phyloP scores from a whole-genome alignment of 306 rosid genomes.

The Quercus rubra region DNA sequence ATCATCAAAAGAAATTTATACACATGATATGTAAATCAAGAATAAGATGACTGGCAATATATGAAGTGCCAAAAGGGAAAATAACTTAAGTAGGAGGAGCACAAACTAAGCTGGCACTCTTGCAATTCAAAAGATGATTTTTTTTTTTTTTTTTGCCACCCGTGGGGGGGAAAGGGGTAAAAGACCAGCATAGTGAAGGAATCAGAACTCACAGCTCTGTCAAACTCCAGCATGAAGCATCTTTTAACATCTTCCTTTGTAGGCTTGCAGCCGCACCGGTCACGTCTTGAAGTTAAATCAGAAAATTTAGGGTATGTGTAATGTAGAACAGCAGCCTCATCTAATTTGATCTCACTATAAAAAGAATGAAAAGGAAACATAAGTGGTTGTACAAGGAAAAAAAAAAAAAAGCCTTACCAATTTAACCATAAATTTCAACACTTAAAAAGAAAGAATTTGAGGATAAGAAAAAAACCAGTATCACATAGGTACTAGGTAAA shows the following conservation, averaged over 20 bases:
- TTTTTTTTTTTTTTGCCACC: too few relatives aligned
- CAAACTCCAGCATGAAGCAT: conserved; percentile 69
- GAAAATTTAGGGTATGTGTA: conserved; percentile 57
- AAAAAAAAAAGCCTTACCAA: neutral
- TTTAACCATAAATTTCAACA: neutral
- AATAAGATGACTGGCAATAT: too few relatives aligned
- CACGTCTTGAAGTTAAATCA: conserved; percentile 64
- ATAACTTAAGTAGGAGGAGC: too few relatives aligned
- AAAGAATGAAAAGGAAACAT: conserved; percentile 9
- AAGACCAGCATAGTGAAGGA: conserved; percentile 1
- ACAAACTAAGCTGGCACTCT: too few relatives aligned
- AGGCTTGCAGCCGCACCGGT: conserved; percentile 64
- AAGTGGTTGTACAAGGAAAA: conserved; percentile 5
- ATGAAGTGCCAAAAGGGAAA: too few relatives aligned
- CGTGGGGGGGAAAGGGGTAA: too few relatives aligned
- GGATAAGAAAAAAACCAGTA: conserved; percentile 1
- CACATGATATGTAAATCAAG: too few relatives aligned
- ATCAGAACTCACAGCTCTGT: conserved; percentile 50
- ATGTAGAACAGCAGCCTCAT: conserved; percentile 62
- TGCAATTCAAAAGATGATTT: neutral
- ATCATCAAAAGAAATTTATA: too few relatives aligned
- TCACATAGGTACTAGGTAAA: too few relatives aligned
- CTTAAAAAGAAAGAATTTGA: neutral
- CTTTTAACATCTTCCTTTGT: conserved; percentile 66
- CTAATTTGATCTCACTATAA: conserved; percentile 46